Percentiles rank a stretch among this genome's conserved stretches.
Evolutionary conservation across 768 basidiomycete species (phyloP).

Genomic region (Panaeolus papilionaceus): DNA sequence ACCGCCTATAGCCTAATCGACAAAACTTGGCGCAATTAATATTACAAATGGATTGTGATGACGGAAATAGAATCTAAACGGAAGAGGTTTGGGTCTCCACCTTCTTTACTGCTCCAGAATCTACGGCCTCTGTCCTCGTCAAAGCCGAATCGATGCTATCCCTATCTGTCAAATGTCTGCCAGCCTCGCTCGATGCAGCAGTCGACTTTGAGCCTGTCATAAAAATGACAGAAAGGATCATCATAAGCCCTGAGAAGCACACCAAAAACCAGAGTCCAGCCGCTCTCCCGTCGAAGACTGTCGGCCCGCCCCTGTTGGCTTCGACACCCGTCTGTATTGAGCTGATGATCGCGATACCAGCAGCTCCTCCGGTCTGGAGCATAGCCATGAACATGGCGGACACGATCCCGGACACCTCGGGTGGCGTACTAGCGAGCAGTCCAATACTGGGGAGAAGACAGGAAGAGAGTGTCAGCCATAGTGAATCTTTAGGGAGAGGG

Average conservation of each 20-base stretch:
- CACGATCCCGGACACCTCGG: constrained; percentile 56
- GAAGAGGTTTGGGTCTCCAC: not conserved
- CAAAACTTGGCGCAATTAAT: too few relatives aligned
- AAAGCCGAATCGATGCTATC: not conserved
- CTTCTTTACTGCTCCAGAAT: not conserved
- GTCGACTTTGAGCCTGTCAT: constrained; percentile 12
- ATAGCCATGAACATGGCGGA: constrained; percentile 63
- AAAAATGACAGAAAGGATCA: constrained; percentile 21
- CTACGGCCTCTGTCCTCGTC: not conserved
- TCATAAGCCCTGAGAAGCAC: constrained; percentile 32
- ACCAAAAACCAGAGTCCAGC: constrained; percentile 53
- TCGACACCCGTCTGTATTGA: constrained; percentile 56
- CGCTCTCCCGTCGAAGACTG: constrained; percentile 45
- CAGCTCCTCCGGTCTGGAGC: constrained; percentile 58
- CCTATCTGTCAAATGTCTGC: not conserved
- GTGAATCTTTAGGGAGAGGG: too few relatives aligned
- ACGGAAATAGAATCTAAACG: not conserved
- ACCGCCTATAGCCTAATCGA: too few relatives aligned
- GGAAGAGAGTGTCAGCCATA: not conserved
- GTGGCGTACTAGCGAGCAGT: constrained; percentile 53
- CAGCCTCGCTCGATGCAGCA: not conserved
- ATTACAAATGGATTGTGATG: too few relatives aligned
- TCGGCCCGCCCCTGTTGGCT: constrained; percentile 33
- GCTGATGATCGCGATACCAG: constrained; percentile 54
- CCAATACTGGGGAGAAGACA: constrained; percentile 44